These are phyloP conservation scores for Phytophthora pinifolia DNA, from an alignment of 352 stramenopile species.

Conservation along the genomic window DNA sequence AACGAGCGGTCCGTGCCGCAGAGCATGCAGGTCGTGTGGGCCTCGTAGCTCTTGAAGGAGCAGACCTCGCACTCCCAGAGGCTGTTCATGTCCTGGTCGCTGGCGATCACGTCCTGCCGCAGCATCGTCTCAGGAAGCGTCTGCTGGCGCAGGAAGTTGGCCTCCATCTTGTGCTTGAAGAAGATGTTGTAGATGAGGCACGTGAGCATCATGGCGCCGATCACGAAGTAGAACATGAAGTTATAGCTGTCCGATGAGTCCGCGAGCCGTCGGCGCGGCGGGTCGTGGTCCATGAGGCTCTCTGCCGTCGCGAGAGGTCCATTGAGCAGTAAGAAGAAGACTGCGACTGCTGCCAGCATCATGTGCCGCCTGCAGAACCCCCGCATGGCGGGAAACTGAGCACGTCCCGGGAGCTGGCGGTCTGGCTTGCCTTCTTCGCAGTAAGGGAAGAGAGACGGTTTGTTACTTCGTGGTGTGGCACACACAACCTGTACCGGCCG, in stretches of 20 bases:
- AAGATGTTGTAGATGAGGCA: conserved; percentile 90
- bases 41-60: conserved; percentile 91
- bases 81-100: conserved; percentile 83
- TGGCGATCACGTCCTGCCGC: conserved; percentile 86
- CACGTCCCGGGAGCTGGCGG: too few species aligned
- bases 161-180: conserved; percentile 85
- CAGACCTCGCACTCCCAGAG: conserved; percentile 93
- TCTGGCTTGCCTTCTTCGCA: too few species aligned
- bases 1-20: conserved; percentile 86
- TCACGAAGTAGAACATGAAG: conserved; percentile 90
- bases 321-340: too few species aligned
- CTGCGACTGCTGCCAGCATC: too few species aligned
- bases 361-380: conserved; percentile 8
- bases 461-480: too few species aligned
- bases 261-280: conserved; percentile 21
- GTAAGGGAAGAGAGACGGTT: too few species aligned
- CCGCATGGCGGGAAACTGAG: conserved; percentile 10
- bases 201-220: conserved; percentile 86
- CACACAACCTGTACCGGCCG: not conserved
- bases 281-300: conserved; percentile 3
- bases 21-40: conserved; percentile 86
- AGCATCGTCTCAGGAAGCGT: conserved; percentile 82
- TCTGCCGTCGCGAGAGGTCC: not conserved
- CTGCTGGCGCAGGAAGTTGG: conserved; percentile 67
- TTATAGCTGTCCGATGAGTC: conserved; percentile 75